Conservation (phyloP, 2,329 filamentous ascomycete species). For the Xylariaceae sp. region DNA sequence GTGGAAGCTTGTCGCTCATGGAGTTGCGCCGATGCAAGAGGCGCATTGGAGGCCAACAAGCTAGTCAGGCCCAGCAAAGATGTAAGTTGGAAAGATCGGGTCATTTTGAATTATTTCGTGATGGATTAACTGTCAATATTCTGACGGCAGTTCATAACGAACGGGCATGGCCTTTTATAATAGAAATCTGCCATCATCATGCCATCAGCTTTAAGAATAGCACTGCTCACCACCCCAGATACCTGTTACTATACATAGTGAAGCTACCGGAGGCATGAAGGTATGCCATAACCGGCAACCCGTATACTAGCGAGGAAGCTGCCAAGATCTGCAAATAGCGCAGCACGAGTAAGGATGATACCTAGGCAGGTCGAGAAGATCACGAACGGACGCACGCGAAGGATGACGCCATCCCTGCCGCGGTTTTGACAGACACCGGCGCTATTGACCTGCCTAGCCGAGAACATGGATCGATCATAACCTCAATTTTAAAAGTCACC, state of each 20-base stretch:
- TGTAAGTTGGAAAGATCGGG: conserved; percentile 7
- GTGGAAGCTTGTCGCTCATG: conserved; percentile 13
- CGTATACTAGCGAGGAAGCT: too few relatives aligned
- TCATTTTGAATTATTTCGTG: conserved; percentile 2
- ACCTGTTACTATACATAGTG: too few relatives aligned
- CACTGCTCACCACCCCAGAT: too few relatives aligned
- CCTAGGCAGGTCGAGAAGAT: too few relatives aligned
- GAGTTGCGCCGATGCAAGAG: neutral
- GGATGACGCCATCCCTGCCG: neutral
- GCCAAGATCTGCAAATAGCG: neutral
- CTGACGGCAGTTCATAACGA: neutral
- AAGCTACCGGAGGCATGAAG: too few relatives aligned
- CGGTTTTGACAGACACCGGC: neutral
- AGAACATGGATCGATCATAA: neutral
- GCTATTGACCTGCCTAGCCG: neutral
- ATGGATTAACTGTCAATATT: neutral
- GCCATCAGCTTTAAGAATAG: too few relatives aligned
- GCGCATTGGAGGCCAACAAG: conserved; percentile 5
- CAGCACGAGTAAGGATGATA: neutral
- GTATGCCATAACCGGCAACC: too few relatives aligned
- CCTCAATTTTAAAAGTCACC: neutral
- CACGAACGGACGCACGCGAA: too few relatives aligned
- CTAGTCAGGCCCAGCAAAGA: conserved; percentile 9
- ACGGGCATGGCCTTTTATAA: neutral
- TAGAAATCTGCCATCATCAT: neutral